Percentiles rank a stretch among this genome's conserved stretches.
Conservation (phyloP, 257 asterid species). For the Capsicum rhomboideum region DNA sequence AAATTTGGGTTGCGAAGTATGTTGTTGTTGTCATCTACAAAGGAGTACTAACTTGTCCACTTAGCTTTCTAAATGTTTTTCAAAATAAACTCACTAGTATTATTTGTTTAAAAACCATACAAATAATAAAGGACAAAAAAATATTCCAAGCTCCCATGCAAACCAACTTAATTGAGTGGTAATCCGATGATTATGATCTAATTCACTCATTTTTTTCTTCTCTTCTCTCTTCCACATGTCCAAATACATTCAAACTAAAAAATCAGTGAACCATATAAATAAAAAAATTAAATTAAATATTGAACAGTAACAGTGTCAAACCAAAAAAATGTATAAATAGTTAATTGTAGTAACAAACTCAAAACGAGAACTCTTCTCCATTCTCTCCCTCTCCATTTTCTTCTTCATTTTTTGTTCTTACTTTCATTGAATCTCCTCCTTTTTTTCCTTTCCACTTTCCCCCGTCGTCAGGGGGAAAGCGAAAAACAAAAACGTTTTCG, state of each 20-base stretch:
- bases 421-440: not conserved
- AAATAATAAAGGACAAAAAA: not conserved
- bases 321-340: not conserved
- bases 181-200: not conserved
- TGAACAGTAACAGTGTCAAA: not conserved
- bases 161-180: not conserved
- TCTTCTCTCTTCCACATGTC: not conserved
- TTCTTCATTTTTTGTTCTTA: not conserved
- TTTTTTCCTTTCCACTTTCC: not conserved
- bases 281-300: not conserved
- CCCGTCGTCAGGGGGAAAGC: not conserved
- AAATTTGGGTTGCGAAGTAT: no score
- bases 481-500: not conserved
- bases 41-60: no score
- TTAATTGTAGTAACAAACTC: not conserved
- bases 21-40: no score
- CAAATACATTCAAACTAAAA: not conserved
- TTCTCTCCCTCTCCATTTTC: not conserved
- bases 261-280: not conserved
- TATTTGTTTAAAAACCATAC: not conserved
- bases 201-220: not conserved
- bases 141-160: not conserved
- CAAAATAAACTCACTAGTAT: no score
- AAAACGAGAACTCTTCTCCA: slow-evolving; percentile 2
- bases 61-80: no score